Base-by-base conservation (phyloP, 176 grass and related monocot genomes). In the Carex scoparia region DNA sequence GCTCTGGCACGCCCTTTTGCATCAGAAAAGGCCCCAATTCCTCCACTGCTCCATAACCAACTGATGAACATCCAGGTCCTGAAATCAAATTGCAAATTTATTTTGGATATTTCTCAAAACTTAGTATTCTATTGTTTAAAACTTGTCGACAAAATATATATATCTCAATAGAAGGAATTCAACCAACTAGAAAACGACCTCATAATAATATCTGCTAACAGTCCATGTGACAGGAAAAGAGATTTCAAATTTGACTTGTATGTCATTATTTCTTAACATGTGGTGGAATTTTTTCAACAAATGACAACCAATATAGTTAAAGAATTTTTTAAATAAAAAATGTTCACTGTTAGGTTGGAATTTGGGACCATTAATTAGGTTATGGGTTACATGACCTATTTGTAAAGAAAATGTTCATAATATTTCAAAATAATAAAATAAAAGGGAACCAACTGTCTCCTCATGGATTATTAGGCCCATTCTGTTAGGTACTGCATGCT, bases 21-120 rank as follows among this genome's bases (percentile, higher is more conserved):
- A 96, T 92, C 85, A 99, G 53, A 88, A 99, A 94, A 16, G 97
- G 93, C 0, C 97, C 97, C 49, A 99, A 88, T 86, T 99, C 97
- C 74, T 99, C 91, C 1, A 91, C 85, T 23, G 91, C 97, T 0
- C 97, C 97, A 23, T 87, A 99, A 7, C 97, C 97, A 56, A 99
- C 59, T 0, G 97, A 99, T 40, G 97, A 99, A 61, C 97, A 99
- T 4, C 97, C 97, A 70, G 97, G 97, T 64, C 97, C 97, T 99
- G 91, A 33, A 91, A 73, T n/a, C 64, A 88, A 71, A 63, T 57
- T 15, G 51, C 54, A 68, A 53, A 80, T 32, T 65, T 18, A 57
- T 38, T 85, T 75, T 60, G 31, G 31, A 15, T 67, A 68, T 42
- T 51, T 56, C 14, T 14, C 30, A 65, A 65, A 64, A 65, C 11